Base-by-base conservation (phyloP, 352 stramenopile genomes). In the Pythium periplocum region DNA sequence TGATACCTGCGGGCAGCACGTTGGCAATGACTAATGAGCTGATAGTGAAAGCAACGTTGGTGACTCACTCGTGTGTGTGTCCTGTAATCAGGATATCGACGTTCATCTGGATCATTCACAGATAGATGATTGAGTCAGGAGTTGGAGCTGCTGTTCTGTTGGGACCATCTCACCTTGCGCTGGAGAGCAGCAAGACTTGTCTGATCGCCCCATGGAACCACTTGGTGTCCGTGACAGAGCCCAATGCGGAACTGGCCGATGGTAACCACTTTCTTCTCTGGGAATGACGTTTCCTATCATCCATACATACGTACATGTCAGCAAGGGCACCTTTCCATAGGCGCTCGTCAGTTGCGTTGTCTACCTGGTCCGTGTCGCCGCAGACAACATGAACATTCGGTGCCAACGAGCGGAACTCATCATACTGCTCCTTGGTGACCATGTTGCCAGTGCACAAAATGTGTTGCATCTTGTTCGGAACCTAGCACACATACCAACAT, bases 381-480 rank as follows among this genome's bases (percentile, higher is more conserved):
- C 80, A 73, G 6, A 99, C 96, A 5, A 98, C 78, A 75, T 98
- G 93, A 5, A 99, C 93, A 61, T 98, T 99, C 1, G 93, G 93
- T 31, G 96, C 91, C n/a, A 99, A 68, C n/a, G 84, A 78, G 40
- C 83, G 83, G 47, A 99, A 75, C 68, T 98, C 91, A 30, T 98
- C 87, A 57, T 95, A 98, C 64, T 98, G 91, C 62, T 98, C 95
- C 49, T 93, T 93, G 3, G 87, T 93, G 49, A 88, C 87, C 57
- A 99, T 71, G 69, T 99, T 99, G 34, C 97, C 97, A 11, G 96
- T 99, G 69, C 96, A 99, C 49, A 99, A 68, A 7, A 99, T 90
- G 67, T 99, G 96, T 66, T 99, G 93, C 71, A 99, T 99, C 67
- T 98, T 98, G 64, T 98, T 98, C 3, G 96, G 96, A 8, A 98